phyloP scores from a whole-genome alignment of 2,329 filamentous ascomycete species.

The Aspergillus niger region DNA sequence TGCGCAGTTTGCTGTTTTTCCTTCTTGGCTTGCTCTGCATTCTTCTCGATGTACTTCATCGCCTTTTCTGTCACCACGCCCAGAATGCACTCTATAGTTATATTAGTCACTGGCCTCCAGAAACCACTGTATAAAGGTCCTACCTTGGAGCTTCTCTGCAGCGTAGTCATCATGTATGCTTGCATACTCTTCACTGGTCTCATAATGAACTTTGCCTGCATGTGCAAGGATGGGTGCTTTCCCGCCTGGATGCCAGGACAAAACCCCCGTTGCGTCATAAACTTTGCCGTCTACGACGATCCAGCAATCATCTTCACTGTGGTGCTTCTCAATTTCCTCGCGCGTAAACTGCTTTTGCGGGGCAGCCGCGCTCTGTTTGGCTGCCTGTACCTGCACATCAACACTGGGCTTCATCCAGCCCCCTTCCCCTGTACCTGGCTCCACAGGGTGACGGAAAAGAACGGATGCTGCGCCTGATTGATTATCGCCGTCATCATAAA shows the following conservation, averaged over 20 bases:
- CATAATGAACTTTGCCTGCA: slow-evolving; percentile 53
- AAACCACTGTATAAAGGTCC: slow-evolving; percentile 17
- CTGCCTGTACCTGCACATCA: slow-evolving; percentile 48
- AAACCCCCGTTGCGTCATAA: slow-evolving; percentile 52
- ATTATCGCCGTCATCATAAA: slow-evolving; percentile 34
- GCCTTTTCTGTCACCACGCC: slow-evolving; percentile 54
- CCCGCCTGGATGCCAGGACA: slow-evolving; percentile 55
- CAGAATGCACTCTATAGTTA: slow-evolving; percentile 52
- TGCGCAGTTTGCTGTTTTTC: slow-evolving; percentile 38
- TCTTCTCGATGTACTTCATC: slow-evolving; percentile 49
- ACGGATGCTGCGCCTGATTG: slow-evolving; percentile 29
- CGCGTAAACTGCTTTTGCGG: slow-evolving; percentile 56
- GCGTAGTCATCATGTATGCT: slow-evolving; percentile 57
- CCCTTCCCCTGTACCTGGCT: slow-evolving; percentile 46
- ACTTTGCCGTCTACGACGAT: slow-evolving; percentile 56
- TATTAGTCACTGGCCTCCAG: not conserved
- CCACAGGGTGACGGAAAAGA: slow-evolving; percentile 51
- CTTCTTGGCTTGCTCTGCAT: slow-evolving; percentile 45
- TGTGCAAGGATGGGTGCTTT: slow-evolving; percentile 52
- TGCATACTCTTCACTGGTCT: slow-evolving; percentile 54
- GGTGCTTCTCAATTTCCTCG: slow-evolving; percentile 57
- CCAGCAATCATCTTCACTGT: slow-evolving; percentile 54
- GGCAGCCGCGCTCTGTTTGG: slow-evolving; percentile 47
- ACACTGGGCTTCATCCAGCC: slow-evolving; percentile 57
- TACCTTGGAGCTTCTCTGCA: slow-evolving; percentile 51